Evolutionary conservation across 176 grass and related monocot genomes (phyloP), one percentile per base, ranked within the genome.

Genomic region (Oryza australiensis): DNA sequence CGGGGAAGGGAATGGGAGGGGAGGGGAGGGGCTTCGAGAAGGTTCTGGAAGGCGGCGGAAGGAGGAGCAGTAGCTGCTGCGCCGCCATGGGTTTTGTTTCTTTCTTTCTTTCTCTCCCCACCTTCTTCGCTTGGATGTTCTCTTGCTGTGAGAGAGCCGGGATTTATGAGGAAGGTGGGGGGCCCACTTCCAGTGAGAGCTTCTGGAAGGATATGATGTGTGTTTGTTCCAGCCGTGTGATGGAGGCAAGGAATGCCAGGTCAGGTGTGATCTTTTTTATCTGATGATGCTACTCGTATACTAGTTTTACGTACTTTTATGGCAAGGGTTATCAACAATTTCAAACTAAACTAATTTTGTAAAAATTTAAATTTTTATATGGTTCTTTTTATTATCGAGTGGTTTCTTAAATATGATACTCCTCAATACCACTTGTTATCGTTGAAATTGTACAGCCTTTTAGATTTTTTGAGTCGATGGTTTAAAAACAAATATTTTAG

Each of bases 11-110:
- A 9, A 35, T 13, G 26, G n/a, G 28, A 0, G 27, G 73, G 12
- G 45, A 12, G 18, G 59, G 5, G 28, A 83, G 29, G 49, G 88
- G 74, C 48, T 83, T 86, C 79, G 37, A 86, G 84, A 90, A 83
- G 62, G 74, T 83, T 62, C 84, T 38, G 60, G 38, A 86, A 79
- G 88, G 79, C 37, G 79, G 79, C 12, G 84, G 49, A 29, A 64
- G 62, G 68, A 86, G 73, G 12, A 90, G 79, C 1, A 86, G 79
- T 16, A 74, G 74, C 68, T 68, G 88, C 88, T 69, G 79, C 83
- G 83, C 84, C 83, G 88, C 84, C 88, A 90, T 90, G 70, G 76
- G 76, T 13, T 83, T 12, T 23, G 9, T 5, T 37, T 37, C 7
- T 37, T 37, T 24, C 15, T 10, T n/a, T n/a, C n/a, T n/a, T n/a